Evolutionary conservation across 1,284 basidiomycete species (phyloP).

Genomic region (Rhodotorula sp.): DNA sequence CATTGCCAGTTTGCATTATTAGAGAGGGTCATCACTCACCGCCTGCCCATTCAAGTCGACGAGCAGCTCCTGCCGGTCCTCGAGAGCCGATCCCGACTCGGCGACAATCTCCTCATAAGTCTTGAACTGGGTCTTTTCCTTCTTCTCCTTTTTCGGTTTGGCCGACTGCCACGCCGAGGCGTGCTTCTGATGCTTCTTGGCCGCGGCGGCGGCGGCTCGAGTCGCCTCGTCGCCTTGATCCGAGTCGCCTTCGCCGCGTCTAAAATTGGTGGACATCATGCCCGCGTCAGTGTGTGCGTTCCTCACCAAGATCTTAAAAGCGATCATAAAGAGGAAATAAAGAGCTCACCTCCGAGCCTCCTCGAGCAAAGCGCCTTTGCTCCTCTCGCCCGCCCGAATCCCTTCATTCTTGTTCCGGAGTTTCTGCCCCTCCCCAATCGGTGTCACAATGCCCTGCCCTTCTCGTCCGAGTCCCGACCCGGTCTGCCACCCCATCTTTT

Average conservation of each 20-base stretch:
- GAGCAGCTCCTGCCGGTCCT: conserved; percentile 65
- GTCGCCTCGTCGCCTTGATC: conserved; percentile 61
- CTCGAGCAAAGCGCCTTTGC: conserved; percentile 32
- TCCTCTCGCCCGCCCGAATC: conserved; percentile 32
- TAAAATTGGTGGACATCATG: not conserved
- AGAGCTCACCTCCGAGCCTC: conserved; percentile 56
- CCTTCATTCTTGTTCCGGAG: conserved; percentile 33
- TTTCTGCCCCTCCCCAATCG: conserved; percentile 61
- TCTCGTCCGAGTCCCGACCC: conserved; percentile 75
- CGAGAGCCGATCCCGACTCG: conserved; percentile 60
- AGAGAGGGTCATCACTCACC: conserved; percentile 55
- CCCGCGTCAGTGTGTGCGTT: conserved; percentile 51
- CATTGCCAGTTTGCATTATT: not conserved
- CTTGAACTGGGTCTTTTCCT: conserved; percentile 78
- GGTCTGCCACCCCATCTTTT: conserved; percentile 91
- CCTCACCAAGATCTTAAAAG: not conserved
- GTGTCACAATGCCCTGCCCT: conserved; percentile 82
- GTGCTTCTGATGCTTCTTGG: conserved; percentile 49
- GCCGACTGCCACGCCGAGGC: conserved; percentile 43
- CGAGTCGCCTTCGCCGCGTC: conserved; percentile 58
- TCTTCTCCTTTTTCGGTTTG: conserved; percentile 62
- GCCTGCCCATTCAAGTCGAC: conserved; percentile 92
- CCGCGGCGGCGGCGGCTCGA: not conserved
- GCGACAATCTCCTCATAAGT: conserved; percentile 91
- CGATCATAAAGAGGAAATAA: not conserved